Conservation (phyloP, 1,139 yeast genomes). For the Casaregolazyma lundiana region DNA sequence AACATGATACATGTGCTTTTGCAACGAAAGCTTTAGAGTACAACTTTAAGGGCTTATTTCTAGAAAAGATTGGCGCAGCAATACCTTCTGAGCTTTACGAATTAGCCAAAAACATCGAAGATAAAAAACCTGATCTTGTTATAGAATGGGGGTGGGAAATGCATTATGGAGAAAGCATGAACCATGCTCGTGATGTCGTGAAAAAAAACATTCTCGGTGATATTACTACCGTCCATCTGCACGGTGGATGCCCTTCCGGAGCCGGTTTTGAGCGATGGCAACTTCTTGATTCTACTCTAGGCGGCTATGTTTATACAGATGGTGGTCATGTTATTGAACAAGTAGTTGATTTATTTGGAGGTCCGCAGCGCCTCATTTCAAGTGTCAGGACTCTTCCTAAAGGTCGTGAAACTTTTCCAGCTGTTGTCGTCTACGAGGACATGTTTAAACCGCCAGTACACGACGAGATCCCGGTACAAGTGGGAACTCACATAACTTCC, state of each 20-base stretch:
- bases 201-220: slow-evolving; percentile 9
- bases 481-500: slow-evolving; percentile 11
- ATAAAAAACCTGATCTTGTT: slow-evolving; percentile 11
- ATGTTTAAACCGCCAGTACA: slow-evolving; percentile 10
- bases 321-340: slow-evolving; percentile 15
- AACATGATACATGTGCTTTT: slow-evolving; percentile 11
- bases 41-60: slow-evolving; percentile 11
- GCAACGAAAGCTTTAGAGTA: slow-evolving; percentile 8
- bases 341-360: slow-evolving; percentile 13
- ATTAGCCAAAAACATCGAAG: slow-evolving; percentile 2
- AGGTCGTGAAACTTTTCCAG: slow-evolving; percentile 12
- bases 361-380: slow-evolving; percentile 11
- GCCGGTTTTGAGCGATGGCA: slow-evolving; percentile 14
- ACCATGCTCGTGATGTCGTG: slow-evolving; percentile 9
- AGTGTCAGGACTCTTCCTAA: slow-evolving; percentile 12
- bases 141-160: slow-evolving; percentile 16
- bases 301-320: slow-evolving; percentile 15
- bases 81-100: slow-evolving; percentile 11
- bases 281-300: slow-evolving; percentile 11
- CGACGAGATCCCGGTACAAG: slow-evolving; percentile 12
- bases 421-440: slow-evolving; percentile 11
- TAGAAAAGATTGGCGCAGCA: slow-evolving; percentile 13
- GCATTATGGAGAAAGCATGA: slow-evolving; percentile 14
- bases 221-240: slow-evolving; percentile 13
- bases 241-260: slow-evolving; percentile 15